Base-by-base conservation (phyloP, 2,329 filamentous ascomycete genomes). In the Arthrobotrys sphaeroides region DNA sequence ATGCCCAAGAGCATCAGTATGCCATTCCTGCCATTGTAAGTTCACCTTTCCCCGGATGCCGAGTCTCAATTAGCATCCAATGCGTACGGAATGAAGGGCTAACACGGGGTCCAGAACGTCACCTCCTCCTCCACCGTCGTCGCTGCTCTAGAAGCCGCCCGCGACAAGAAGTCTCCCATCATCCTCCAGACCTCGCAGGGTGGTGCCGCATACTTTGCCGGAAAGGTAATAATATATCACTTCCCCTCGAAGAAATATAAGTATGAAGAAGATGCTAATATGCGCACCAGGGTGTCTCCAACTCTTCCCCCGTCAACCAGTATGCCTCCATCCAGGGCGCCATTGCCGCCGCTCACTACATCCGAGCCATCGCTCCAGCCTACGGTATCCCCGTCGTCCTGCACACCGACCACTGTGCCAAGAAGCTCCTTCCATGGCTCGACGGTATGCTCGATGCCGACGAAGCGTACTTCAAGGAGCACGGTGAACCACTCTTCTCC, bases 341-440 rank as follows among this genome's bases (percentile, higher is more conserved):
- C 83, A 85, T 98, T 79, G 94, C 95, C 78, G 94, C 88, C 80
- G 95, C 95, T 80, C 92, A 97, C 86, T 98, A 92, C 87, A 93
- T 97, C 86, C 92, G 94, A 82, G 86, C 91, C 79, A 85, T 98
- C 81, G 93, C 95, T 61, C 92, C 94, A 77, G 80, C 88, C 80
- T 99, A 99, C 85, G 93, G 90, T 80, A 86, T 98, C 79, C 94
- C 94, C 81, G 93, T 97, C 80, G 87, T 98, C 81, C 90, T 98
- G 75, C 94, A 97, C 89, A 96, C 94, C 83, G 95, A 99, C 84
- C 95, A 98, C 88, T 97, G 94, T 85, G 94, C 95, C 83, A 98
- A 98, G 91, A 98, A 98, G 90, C 92, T 98, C 74, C 90, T 98
- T 70, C 95, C 95, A 77, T 98, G 94, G 94, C 87, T 98, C 83